Evolutionary conservation across 1,284 basidiomycete genomes (phyloP).

Genomic region (Amylostereum chailletii): DNA sequence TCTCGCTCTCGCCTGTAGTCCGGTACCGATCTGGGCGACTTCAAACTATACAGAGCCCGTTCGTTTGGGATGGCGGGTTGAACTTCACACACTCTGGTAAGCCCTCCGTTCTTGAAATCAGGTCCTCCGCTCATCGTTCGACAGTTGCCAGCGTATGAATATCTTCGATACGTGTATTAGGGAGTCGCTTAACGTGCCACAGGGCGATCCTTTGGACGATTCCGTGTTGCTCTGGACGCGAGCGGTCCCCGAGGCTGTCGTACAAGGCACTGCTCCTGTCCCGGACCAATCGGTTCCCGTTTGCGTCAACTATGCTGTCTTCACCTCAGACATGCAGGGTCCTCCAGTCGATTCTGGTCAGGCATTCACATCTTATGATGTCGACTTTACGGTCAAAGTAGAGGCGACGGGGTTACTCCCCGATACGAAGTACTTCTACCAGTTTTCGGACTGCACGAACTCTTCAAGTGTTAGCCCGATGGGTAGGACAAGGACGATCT

Average conservation of each 20-base stretch:
- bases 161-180: background rate
- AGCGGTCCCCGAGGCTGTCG: conserved; percentile 29
- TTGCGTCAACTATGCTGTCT: conserved; percentile 48
- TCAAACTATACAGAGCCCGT: conserved; percentile 28
- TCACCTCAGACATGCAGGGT: conserved; percentile 28
- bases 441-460: conserved; percentile 51
- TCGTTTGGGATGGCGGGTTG: conserved; percentile 44
- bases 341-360: conserved; percentile 35
- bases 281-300: conserved; percentile 49
- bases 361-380: conserved; percentile 54
- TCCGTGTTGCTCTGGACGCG: conserved; percentile 60
- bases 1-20: background rate
- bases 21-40: background rate
- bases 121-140: background rate
- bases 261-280: conserved; percentile 18
- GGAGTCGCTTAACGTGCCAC: conserved; percentile 6
- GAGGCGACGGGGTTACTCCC: conserved; percentile 44
- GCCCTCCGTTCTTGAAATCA: conserved; percentile 2
- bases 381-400: conserved; percentile 60
- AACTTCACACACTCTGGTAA: conserved; percentile 49
- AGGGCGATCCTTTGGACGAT: conserved; percentile 53
- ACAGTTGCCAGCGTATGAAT: conserved; percentile 27
- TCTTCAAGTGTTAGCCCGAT: conserved; percentile 34
- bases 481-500: conserved; percentile 41
- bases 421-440: conserved; percentile 53